Percentiles rank a stretch among this genome's conserved stretches.
These are phyloP conservation scores for Cyberlindnera misumaiensis DNA, from an alignment of 805 yeast species.

Conservation along the genomic window DNA sequence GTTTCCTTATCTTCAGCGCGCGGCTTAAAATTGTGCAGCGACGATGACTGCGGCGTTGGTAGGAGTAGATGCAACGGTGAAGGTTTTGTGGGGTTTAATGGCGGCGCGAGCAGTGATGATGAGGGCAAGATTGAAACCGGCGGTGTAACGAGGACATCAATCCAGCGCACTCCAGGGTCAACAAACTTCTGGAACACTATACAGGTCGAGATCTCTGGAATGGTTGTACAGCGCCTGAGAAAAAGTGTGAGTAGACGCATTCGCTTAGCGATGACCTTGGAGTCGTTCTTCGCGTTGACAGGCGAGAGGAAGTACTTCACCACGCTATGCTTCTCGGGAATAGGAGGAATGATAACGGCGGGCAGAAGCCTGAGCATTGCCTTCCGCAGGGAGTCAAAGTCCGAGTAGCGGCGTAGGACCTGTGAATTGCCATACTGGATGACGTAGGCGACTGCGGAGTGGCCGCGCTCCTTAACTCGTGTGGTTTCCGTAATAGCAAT, in stretches of 20 bases:
- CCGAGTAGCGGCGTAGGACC: slow-evolving; percentile 82
- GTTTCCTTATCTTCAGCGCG: slow-evolving; percentile 12
- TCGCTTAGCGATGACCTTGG: slow-evolving; percentile 54
- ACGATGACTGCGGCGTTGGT: slow-evolving; percentile 49
- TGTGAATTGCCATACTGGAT: slow-evolving; percentile 47
- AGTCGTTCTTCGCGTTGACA: slow-evolving; percentile 35
- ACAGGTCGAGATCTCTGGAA: slow-evolving; percentile 48
- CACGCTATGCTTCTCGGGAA: slow-evolving; percentile 83
- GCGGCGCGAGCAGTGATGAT: slow-evolving; percentile 51
- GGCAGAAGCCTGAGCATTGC: slow-evolving; percentile 72
- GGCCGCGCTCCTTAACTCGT: slow-evolving; percentile 56
- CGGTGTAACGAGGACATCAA: slow-evolving; percentile 57
- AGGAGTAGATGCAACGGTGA: slow-evolving; percentile 53
- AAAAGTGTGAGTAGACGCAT: slow-evolving; percentile 72
- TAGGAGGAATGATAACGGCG: slow-evolving; percentile 79
- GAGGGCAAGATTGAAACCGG: slow-evolving; percentile 48
- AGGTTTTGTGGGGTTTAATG: slow-evolving; percentile 50
- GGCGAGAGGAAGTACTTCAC: slow-evolving; percentile 37
- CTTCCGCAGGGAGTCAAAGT: slow-evolving; percentile 76
- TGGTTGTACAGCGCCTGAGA: slow-evolving; percentile 63
- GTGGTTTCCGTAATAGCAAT: slow-evolving; percentile 24
- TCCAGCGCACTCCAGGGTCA: slow-evolving; percentile 82
- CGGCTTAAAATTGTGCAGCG: slow-evolving; percentile 21
- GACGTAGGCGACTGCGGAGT: slow-evolving; percentile 70
- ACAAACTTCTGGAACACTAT: slow-evolving; percentile 68